These are phyloP conservation scores for Aciculosporium take DNA, from an alignment of 2,329 filamentous ascomycete genomes.

Conservation along the genomic window DNA sequence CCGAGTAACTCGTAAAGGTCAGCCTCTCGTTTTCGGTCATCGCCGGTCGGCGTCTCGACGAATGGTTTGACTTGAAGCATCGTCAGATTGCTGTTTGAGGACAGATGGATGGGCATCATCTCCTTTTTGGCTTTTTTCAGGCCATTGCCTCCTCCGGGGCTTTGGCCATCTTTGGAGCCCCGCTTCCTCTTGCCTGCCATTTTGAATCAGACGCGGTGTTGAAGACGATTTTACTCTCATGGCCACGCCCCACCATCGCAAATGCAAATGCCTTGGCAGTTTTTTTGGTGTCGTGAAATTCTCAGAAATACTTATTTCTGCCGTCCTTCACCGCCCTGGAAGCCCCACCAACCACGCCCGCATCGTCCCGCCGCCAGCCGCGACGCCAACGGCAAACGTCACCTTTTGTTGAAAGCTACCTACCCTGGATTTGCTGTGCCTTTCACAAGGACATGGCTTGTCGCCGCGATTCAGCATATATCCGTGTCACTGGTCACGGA, in stretches of 20 bases:
- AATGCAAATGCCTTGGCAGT: not conserved
- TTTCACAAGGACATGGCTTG: too few species aligned
- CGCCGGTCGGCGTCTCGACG: conserved; percentile 33
- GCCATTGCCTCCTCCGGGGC: conserved; percentile 7
- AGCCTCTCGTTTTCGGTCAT: conserved; percentile 44
- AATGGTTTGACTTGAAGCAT: conserved; percentile 29
- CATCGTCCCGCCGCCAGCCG: not conserved
- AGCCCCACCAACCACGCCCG: conserved; percentile 1
- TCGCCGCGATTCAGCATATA: too few species aligned
- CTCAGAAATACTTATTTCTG: conserved; percentile 3
- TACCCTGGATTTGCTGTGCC: conserved; percentile 1
- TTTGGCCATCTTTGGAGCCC: conserved; percentile 18
- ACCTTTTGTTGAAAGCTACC: not conserved
- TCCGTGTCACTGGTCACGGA: too few species aligned
- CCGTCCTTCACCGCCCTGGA: conserved; percentile 2
- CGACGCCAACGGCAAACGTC: not conserved
- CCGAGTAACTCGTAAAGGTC: conserved; percentile 46
- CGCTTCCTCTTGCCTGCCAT: conserved; percentile 25
- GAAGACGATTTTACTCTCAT: not conserved
- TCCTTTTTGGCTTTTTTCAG: conserved; percentile 21
- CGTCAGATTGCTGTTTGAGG: conserved; percentile 13
- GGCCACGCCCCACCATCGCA: not conserved
- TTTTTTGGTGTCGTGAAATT: not conserved
- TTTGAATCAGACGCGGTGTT: not conserved
- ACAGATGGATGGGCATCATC: conserved; percentile 9